phyloP scores from a whole-genome alignment of 352 stramenopile genomes.

The Pseudoperonospora humuli region DNA sequence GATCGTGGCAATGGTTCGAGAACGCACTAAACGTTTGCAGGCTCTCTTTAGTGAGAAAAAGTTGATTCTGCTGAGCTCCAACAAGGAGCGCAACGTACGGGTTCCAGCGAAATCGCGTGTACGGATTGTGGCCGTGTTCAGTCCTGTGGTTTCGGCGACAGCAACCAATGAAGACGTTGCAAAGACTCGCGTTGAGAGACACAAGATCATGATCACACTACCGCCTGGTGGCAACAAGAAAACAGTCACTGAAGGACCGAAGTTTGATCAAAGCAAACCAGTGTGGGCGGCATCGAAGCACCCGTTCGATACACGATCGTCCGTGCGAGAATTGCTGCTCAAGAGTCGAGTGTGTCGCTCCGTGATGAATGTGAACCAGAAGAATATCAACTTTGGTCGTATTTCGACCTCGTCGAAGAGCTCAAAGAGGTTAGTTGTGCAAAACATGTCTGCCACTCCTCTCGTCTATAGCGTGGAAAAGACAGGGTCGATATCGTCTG shows the following conservation, averaged over 20 bases:
- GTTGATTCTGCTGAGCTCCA: slow-evolving; percentile 46
- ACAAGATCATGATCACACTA: slow-evolving; percentile 84
- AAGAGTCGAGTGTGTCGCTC: slow-evolving; percentile 81
- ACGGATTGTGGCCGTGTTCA: slow-evolving; percentile 76
- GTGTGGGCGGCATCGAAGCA: slow-evolving; percentile 69
- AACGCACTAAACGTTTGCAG: slow-evolving; percentile 64
- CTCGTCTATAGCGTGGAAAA: slow-evolving; percentile 85
- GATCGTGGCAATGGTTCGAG: slow-evolving; percentile 69
- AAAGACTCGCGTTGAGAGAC: slow-evolving; percentile 77
- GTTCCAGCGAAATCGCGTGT: slow-evolving; percentile 72
- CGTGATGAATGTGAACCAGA: slow-evolving; percentile 88
- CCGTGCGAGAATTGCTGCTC: slow-evolving; percentile 75
- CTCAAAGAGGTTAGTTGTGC: slow-evolving; percentile 78
- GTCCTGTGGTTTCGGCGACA: slow-evolving; percentile 33
- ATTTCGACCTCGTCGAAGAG: slow-evolving; percentile 82
- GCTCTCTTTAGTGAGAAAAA: slow-evolving; percentile 60
- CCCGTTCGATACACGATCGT: slow-evolving; percentile 69
- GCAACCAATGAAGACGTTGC: slow-evolving; percentile 28
- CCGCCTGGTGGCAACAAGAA: slow-evolving; percentile 82
- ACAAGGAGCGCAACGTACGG: slow-evolving; percentile 71
- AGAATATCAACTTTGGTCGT: slow-evolving; percentile 88
- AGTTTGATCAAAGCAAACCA: slow-evolving; percentile 50
- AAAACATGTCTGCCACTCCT: slow-evolving; percentile 82
- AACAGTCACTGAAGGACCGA: slow-evolving; percentile 45
- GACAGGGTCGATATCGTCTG: slow-evolving; percentile 86